Percentiles rank a stretch among this genome's conserved stretches.
These are phyloP conservation scores for Barnettozyma californica DNA, from an alignment of 805 yeast species.

Conservation along the genomic window DNA sequence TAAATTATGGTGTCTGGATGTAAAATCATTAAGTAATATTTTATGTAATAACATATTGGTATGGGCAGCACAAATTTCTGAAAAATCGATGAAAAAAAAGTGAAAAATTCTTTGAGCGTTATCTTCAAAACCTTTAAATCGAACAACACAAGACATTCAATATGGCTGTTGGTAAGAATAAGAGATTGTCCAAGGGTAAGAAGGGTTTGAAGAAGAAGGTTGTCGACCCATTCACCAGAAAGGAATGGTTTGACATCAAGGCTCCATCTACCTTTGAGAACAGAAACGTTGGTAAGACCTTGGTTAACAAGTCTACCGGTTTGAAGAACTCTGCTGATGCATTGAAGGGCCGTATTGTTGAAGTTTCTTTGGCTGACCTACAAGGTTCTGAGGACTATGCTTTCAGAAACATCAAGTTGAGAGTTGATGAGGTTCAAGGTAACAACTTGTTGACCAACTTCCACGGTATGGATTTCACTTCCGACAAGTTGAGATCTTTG, in stretches of 20 bases:
- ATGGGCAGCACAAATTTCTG: neutral
- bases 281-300: constrained; percentile 98
- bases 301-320: constrained; percentile 98
- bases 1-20: neutral
- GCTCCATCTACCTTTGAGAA: constrained; percentile 98
- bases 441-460: constrained; percentile 97
- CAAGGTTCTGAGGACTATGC: constrained; percentile 99
- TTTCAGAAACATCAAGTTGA: constrained; percentile 93
- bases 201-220: constrained; percentile 99
- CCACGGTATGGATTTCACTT: constrained; percentile 98
- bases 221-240: constrained; percentile 98
- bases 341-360: constrained; percentile 95
- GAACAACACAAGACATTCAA: constrained; percentile 32
- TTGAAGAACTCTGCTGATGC: constrained; percentile 97
- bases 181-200: constrained; percentile 82
- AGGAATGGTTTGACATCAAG: constrained; percentile 98
- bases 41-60: neutral
- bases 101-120: constrained; percentile 56
- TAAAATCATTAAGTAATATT: neutral
- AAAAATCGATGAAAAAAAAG: constrained; percentile 1
- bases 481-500: constrained; percentile 95
- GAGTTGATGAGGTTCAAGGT: constrained; percentile 99
- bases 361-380: constrained; percentile 92
- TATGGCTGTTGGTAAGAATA: constrained; percentile 79
- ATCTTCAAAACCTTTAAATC: constrained; percentile 83